A percentile compares a stretch with the other conserved stretches of the same genome.
These are phyloP conservation scores for Boletus eberwhitei DNA, from an alignment of 768 basidiomycete species.

Conservation along the genomic window DNA sequence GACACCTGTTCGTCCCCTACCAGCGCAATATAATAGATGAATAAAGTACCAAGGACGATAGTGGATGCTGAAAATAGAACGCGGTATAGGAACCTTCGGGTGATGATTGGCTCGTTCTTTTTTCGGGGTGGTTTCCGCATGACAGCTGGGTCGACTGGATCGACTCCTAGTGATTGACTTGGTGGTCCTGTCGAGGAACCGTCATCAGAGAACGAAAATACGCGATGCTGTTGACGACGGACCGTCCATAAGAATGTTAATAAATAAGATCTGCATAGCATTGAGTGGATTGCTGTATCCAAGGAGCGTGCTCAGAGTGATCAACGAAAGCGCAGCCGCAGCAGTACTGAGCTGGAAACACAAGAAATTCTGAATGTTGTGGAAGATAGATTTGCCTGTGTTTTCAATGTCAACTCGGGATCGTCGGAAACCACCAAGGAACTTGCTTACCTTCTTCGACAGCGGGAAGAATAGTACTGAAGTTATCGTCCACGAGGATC, in stretches of 20 bases:
- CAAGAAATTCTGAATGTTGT: conserved; percentile 98
- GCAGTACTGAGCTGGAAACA: conserved; percentile 97
- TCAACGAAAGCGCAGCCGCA: conserved; percentile 92
- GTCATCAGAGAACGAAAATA: background rate
- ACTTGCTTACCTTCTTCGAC: conserved; percentile 76
- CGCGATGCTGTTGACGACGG: conserved; percentile 15
- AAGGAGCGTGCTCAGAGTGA: conserved; percentile 90
- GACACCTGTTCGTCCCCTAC: conserved; percentile 76
- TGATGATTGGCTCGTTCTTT: conserved; percentile 90
- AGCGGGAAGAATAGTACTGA: conserved; percentile 89
- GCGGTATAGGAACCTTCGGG: conserved; percentile 62
- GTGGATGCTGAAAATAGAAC: conserved; percentile 92
- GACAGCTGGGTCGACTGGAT: conserved; percentile 89
- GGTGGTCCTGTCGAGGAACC: conserved; percentile 64
- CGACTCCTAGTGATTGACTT: conserved; percentile 93
- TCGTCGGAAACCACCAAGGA: background rate
- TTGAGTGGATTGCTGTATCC: conserved; percentile 90
- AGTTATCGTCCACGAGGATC: conserved; percentile 96
- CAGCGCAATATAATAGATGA: conserved; percentile 79
- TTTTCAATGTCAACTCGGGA: background rate
- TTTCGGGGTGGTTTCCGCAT: conserved; percentile 92
- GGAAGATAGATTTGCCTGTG: conserved; percentile 92
- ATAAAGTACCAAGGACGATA: conserved; percentile 86
- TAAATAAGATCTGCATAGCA: conserved; percentile 99
- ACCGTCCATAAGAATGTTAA: conserved; percentile 99